Evolutionary conservation across 148 eudicot species (phyloP).

Genomic region (Linanthus parryae): DNA sequence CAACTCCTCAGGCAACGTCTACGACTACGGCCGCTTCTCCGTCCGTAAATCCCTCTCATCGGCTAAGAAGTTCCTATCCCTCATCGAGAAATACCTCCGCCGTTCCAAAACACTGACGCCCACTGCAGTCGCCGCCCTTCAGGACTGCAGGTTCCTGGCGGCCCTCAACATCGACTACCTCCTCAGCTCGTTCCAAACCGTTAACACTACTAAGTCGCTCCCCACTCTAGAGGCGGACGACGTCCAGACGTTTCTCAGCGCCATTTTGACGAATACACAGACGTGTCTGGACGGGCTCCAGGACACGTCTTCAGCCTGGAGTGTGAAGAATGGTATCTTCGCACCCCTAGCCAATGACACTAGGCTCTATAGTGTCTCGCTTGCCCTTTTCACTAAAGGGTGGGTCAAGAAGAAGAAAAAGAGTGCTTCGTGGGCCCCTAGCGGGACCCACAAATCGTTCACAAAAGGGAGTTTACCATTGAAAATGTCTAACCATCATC

Average conservation of each 20-base stretch:
- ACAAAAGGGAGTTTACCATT: slow-evolving; percentile 27
- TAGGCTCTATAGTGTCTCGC: slow-evolving; percentile 48
- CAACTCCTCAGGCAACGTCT: slow-evolving; percentile 40
- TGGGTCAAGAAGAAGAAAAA: slow-evolving; percentile 48
- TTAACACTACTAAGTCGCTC: slow-evolving; percentile 24
- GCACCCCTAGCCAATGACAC: slow-evolving; percentile 49
- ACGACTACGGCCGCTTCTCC: slow-evolving; percentile 62
- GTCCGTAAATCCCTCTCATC: slow-evolving; percentile 49
- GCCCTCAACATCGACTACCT: slow-evolving; percentile 46
- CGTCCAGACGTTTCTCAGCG: slow-evolving; percentile 62
- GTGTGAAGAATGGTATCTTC: slow-evolving; percentile 31
- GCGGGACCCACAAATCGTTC: slow-evolving; percentile 13
- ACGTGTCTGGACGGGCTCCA: slow-evolving; percentile 77
- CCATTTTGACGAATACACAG: slow-evolving; percentile 62
- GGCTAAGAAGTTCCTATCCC: slow-evolving; percentile 35
- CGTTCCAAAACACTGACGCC: slow-evolving; percentile 16
- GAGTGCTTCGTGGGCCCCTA: not conserved
- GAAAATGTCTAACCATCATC: slow-evolving; percentile 29
- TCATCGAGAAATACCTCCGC: slow-evolving; percentile 42
- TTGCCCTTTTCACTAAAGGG: slow-evolving; percentile 56
- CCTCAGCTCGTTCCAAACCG: slow-evolving; percentile 21
- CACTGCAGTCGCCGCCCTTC: slow-evolving; percentile 38
- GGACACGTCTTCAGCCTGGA: slow-evolving; percentile 37
- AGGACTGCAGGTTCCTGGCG: slow-evolving; percentile 48
- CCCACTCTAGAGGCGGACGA: slow-evolving; percentile 36